Evolutionary conservation across 345 rosid genomes (phyloP).

Genomic region (Syzygium grande): DNA sequence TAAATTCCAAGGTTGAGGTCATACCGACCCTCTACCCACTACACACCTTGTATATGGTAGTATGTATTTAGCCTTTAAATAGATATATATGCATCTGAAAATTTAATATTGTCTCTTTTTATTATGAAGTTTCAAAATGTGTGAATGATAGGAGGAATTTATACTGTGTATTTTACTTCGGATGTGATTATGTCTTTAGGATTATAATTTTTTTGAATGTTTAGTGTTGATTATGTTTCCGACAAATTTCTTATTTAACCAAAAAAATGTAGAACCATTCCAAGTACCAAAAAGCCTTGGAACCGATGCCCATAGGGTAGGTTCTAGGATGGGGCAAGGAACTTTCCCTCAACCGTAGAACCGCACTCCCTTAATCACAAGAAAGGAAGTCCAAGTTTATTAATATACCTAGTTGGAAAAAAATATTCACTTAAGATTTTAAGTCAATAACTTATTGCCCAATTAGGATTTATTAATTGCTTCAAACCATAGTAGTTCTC

Average conservation of each 20-base stretch:
- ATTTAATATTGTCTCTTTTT: background rate
- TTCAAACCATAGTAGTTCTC: background rate
- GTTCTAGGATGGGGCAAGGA: background rate
- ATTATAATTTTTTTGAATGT: background rate
- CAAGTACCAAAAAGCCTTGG: background rate
- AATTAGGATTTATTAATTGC: background rate
- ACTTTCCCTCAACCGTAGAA: too few relatives aligned
- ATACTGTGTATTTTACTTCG: background rate
- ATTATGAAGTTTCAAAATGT: background rate
- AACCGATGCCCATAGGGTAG: background rate
- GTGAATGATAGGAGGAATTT: background rate
- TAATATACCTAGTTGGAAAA: background rate
- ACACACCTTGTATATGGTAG: background rate
- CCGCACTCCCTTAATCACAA: too few relatives aligned
- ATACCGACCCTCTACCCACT: background rate
- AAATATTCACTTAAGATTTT: background rate
- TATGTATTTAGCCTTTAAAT: background rate
- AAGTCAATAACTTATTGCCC: background rate
- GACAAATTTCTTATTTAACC: background rate
- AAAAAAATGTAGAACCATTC: background rate
- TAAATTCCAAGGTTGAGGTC: background rate
- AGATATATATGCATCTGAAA: background rate
- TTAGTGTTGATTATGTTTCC: background rate
- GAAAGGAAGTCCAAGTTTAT: background rate
- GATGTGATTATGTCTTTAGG: background rate